phyloP scores from a whole-genome alignment of 768 basidiomycete species.

The Lactarius psammicola region DNA sequence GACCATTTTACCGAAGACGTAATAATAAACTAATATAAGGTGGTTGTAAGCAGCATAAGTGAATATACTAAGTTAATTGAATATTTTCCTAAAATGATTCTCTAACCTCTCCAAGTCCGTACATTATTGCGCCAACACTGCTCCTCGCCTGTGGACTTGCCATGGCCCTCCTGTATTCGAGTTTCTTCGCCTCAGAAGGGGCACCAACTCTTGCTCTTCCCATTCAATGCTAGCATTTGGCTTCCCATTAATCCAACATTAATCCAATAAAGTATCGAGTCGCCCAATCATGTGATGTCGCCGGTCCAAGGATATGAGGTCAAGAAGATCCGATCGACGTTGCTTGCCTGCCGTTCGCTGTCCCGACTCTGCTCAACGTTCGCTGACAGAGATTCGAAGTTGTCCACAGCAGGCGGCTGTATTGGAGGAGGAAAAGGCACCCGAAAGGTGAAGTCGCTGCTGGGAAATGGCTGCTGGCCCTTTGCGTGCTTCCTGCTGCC shows the following conservation, averaged over 20 bases:
- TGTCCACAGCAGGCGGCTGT: neutral
- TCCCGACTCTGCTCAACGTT: constrained; percentile 10
- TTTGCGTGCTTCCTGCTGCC: constrained; percentile 38
- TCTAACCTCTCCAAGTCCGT: constrained; percentile 10
- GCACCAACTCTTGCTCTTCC: neutral
- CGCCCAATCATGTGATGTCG: constrained; percentile 15
- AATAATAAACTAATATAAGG: constrained; percentile 24
- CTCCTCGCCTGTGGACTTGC: neutral
- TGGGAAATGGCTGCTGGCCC: constrained; percentile 8
- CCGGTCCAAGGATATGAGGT: constrained; percentile 6
- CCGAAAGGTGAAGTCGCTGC: constrained; percentile 3
- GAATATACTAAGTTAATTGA: constrained; percentile 17
- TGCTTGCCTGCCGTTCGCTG: constrained; percentile 6
- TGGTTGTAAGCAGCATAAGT: constrained; percentile 18
- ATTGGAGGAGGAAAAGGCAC: constrained; percentile 10
- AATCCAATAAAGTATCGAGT: constrained; percentile 1
- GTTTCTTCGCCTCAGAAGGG: neutral
- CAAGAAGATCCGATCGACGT: constrained; percentile 9
- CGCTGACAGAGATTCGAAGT: neutral
- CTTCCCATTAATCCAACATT: constrained; percentile 3
- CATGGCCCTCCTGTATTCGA: neutral
- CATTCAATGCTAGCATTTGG: neutral
- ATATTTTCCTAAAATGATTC: neutral
- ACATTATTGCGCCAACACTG: neutral
- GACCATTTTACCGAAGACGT: neutral